phyloP scores from a whole-genome alignment of 768 basidiomycete genomes.

The Terana coerulea region DNA sequence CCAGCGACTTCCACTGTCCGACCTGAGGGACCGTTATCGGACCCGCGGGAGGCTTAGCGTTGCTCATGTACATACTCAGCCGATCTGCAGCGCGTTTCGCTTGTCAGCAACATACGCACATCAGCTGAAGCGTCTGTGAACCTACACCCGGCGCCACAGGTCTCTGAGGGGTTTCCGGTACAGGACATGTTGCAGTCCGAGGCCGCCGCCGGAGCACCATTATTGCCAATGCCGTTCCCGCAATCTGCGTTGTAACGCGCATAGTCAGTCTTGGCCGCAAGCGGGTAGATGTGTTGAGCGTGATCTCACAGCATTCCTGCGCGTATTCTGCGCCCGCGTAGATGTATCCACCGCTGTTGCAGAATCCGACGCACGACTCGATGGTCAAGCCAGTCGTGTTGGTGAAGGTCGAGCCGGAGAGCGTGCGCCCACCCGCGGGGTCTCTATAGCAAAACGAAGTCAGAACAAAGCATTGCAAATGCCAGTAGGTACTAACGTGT shows the following conservation, averaged over 20 bases:
- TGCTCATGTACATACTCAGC: constrained; percentile 64
- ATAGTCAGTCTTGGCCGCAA: not conserved
- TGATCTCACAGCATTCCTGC: constrained; percentile 56
- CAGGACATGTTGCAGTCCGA: constrained; percentile 63
- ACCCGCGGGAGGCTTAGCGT: constrained; percentile 48
- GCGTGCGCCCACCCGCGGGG: constrained; percentile 53
- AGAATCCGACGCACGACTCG: constrained; percentile 44
- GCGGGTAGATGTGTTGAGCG: too few species aligned
- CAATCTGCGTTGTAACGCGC: constrained; percentile 37
- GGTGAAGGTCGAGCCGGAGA: constrained; percentile 43
- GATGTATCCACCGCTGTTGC: constrained; percentile 43
- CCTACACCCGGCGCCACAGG: constrained; percentile 70
- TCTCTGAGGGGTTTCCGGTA: constrained; percentile 51
- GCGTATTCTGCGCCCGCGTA: constrained; percentile 72
- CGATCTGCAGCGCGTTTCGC: constrained; percentile 37
- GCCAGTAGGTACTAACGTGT: constrained; percentile 39
- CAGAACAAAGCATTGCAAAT: not conserved
- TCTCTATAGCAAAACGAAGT: constrained; percentile 34
- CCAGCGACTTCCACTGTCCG: constrained; percentile 65
- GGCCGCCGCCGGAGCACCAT: constrained; percentile 37
- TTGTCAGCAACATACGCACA: not conserved
- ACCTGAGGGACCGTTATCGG: constrained; percentile 51
- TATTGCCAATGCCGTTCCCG: constrained; percentile 47
- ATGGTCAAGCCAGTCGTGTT: constrained; percentile 58
- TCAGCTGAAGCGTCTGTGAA: constrained; percentile 4